phyloP scores from a whole-genome alignment of 768 basidiomycete genomes.

The Suillus clintonianus region DNA sequence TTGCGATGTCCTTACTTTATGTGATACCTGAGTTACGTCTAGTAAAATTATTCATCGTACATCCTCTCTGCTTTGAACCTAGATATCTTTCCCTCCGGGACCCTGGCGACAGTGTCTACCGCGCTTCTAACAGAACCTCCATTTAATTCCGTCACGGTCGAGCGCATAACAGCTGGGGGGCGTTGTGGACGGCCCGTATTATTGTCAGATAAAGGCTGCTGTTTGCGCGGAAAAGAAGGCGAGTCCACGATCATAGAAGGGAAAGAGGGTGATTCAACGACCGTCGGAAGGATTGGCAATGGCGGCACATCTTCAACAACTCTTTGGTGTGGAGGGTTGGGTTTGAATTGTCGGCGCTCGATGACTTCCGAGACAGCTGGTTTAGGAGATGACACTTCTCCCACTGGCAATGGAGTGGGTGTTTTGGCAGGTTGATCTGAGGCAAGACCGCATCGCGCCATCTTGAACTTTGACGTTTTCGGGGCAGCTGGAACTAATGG shows the following conservation, averaged over 20 bases:
- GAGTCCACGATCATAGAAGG: constrained; percentile 14
- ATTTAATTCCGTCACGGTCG: constrained; percentile 12
- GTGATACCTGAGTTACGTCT: not conserved
- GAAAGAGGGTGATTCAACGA: constrained; percentile 5
- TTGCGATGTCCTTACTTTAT: too few relatives aligned
- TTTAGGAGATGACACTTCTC: constrained; percentile 39
- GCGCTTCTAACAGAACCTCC: not conserved
- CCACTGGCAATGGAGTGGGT: constrained; percentile 25
- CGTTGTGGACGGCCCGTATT: constrained; percentile 26
- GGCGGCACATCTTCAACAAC: constrained; percentile 7
- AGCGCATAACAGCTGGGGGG: constrained; percentile 24
- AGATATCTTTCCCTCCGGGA: constrained; percentile 23
- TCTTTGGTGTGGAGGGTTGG: constrained; percentile 7
- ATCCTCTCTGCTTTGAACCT: constrained; percentile 38
- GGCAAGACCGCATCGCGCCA: constrained; percentile 19
- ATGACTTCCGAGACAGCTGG: constrained; percentile 23
- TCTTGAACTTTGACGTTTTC: constrained; percentile 53
- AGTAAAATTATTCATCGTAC: not conserved
- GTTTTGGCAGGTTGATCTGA: constrained; percentile 12
- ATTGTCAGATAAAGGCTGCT: constrained; percentile 22
- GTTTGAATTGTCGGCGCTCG: constrained; percentile 24
- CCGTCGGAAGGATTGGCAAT: constrained; percentile 9
- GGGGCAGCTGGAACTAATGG: constrained; percentile 26
- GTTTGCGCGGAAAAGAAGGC: constrained; percentile 16
- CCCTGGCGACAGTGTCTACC: not conserved